Evolutionary conservation across 345 rosid species (phyloP).

Genomic region (Melaleuca quinquenervia): DNA sequence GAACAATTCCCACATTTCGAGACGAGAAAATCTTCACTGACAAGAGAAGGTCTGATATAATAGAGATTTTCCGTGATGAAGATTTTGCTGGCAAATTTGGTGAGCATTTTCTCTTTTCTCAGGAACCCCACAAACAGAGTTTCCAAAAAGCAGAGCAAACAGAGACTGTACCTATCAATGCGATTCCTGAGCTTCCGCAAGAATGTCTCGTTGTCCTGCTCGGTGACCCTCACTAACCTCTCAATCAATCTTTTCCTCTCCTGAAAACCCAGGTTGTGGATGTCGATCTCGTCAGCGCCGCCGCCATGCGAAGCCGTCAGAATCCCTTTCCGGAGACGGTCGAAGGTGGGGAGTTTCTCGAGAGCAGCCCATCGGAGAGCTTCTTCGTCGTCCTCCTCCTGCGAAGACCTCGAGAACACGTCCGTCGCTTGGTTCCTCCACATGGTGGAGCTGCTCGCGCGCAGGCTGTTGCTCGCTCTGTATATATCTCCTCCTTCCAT

Average conservation of each 20-base stretch:
- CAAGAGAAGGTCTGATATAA: not conserved
- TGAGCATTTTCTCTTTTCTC: not conserved
- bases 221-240: constrained; percentile 20
- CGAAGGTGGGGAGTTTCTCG: constrained; percentile 37
- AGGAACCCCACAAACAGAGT: not conserved
- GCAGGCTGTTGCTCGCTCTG: constrained; percentile 8
- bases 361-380: constrained; percentile 56
- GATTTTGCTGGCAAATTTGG: not conserved
- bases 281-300: constrained; percentile 16
- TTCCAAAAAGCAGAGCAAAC: not conserved
- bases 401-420: constrained; percentile 22
- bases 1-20: not conserved
- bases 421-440: constrained; percentile 9
- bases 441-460: constrained; percentile 4
- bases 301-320: constrained; percentile 5
- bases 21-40: not conserved
- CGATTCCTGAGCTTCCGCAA: constrained; percentile 10
- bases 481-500: constrained; percentile 8
- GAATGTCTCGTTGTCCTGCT: constrained; percentile 33
- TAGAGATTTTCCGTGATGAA: not conserved
- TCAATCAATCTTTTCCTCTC: constrained; percentile 25
- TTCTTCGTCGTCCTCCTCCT: constrained; percentile 43
- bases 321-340: constrained; percentile 36
- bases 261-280: constrained; percentile 18
- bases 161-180: constrained; percentile 3